Base-by-base conservation (phyloP, 441 rosid species). In the Arabidopsis lyrata region DNA sequence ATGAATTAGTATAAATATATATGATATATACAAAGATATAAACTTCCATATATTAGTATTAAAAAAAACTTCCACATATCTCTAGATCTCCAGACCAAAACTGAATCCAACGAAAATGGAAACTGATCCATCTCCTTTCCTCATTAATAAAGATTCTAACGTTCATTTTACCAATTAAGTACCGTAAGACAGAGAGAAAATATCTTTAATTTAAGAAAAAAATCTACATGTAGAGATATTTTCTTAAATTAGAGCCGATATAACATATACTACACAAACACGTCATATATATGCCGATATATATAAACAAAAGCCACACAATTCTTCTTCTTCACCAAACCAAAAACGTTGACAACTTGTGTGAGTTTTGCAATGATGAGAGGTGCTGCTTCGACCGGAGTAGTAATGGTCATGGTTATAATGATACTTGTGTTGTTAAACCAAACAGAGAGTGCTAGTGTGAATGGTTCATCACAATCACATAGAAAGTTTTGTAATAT, bases 401-500 rank as follows among this genome's bases (percentile, higher is more conserved):
- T 64, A 7, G 56, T 50, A 32, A 18, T 55, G 53, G 47, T 76
- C 75, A 63, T 63, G 55, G n/a, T 29, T 29, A 3, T 76, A 49
- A 56, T 76, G 71, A n/a, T 60, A 71, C 63, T 72, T 59, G 55
- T 70, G 47, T 7, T 45, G 41, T 35, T 75, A 22, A 68, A 68
- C 59, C 74, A 76, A 54, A 8, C 56, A 57, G 75, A 48, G 63
- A 64, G 74, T 61, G 34, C 35, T 39, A 20, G 3, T 69, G 67
- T 20, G 44, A 36, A 58, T 72, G 41, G 16, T 71, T 48, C 62
- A 35, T 66, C 45, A 53, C 6, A 20, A 62, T 58, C 41, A 65
- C 45, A 18, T 41, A 64, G 6, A 20, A 39, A 11, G 14, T 47
- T 8, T 35, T 90, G 93, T 36, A 82, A 89, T 77, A 75, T 82